A percentile compares a stretch with the other conserved stretches of the same genome.
These are phyloP conservation scores for Closterium sp. DNA, from an alignment of 139 green algal genomes.

Conservation along the genomic window DNA sequence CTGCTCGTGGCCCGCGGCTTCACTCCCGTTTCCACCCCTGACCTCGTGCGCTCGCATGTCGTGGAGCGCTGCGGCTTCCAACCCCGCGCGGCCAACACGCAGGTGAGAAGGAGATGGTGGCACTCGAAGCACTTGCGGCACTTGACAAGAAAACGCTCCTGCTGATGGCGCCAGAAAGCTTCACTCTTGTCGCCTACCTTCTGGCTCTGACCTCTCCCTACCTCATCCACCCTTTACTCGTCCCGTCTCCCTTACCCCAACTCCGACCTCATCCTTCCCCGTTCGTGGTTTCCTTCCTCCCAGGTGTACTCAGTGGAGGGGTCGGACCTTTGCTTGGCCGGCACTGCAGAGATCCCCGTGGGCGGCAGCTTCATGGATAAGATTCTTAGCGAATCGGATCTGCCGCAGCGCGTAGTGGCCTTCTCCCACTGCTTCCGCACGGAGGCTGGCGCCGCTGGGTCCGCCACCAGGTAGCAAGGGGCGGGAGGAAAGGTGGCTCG, in stretches of 20 bases:
- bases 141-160: no score
- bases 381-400: conserved; percentile 72
- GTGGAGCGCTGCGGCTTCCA: conserved; percentile 99
- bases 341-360: conserved; percentile 94
- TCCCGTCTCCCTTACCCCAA: no score
- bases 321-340: conserved; percentile 85
- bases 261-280: no score
- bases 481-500: not conserved
- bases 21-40: conserved; percentile 85
- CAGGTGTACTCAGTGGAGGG: conserved; percentile 85
- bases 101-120: no score
- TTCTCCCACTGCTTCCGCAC: conserved; percentile 96
- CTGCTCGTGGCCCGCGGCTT: conserved; percentile 74
- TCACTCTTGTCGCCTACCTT: no score
- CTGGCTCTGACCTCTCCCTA: no score
- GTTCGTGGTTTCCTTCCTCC: no score
- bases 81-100: conserved; percentile 84
- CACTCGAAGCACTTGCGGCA: no score
- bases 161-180: no score
- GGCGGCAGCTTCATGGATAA: conserved; percentile 86
- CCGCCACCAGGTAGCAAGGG: conserved; percentile 54
- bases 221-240: no score
- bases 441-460: conserved; percentile 86
- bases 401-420: conserved; percentile 88
- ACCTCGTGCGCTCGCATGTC: conserved; percentile 85